Percentiles rank a stretch among this genome's conserved stretches.
Conservation (phyloP, 2,329 filamentous ascomycete species). For the Grosmannia penicillata region DNA sequence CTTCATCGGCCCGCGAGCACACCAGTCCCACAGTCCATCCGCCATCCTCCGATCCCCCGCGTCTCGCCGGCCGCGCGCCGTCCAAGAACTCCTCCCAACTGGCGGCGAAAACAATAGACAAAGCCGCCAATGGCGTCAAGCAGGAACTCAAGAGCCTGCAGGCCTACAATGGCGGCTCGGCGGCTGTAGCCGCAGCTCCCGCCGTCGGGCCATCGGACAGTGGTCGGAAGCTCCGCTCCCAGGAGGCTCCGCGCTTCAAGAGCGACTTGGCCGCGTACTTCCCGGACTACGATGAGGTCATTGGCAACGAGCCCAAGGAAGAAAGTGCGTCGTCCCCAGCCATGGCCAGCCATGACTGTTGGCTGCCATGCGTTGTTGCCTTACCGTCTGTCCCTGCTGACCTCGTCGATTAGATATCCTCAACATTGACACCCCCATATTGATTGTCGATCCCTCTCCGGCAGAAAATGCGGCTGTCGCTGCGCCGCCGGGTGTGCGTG, state of each 20-base stretch:
- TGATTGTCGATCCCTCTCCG: constrained; percentile 41
- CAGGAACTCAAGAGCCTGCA: constrained; percentile 45
- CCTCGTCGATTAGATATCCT: constrained; percentile 45
- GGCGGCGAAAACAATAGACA: constrained; percentile 37
- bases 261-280: constrained; percentile 88
- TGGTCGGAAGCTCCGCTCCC: constrained; percentile 68
- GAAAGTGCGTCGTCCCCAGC: constrained; percentile 42
- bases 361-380: neutral
- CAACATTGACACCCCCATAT: constrained; percentile 56
- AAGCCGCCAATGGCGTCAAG: constrained; percentile 45
- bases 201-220: constrained; percentile 29
- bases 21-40: neutral
- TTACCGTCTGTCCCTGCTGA: neutral
- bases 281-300: constrained; percentile 84
- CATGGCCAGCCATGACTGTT: neutral
- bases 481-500: constrained; percentile 25
- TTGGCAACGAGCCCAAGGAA: constrained; percentile 70
- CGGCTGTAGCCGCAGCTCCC: constrained; percentile 3
- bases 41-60: constrained; percentile 3
- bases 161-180: constrained; percentile 26
- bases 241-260: constrained; percentile 74
- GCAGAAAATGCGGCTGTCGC: constrained; percentile 8
- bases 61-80: constrained; percentile 2
- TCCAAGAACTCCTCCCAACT: constrained; percentile 8
- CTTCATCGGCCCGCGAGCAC: neutral